These are phyloP conservation scores for Suillus fuscotomentosus DNA, from an alignment of 768 basidiomycete genomes.

Conservation along the genomic window DNA sequence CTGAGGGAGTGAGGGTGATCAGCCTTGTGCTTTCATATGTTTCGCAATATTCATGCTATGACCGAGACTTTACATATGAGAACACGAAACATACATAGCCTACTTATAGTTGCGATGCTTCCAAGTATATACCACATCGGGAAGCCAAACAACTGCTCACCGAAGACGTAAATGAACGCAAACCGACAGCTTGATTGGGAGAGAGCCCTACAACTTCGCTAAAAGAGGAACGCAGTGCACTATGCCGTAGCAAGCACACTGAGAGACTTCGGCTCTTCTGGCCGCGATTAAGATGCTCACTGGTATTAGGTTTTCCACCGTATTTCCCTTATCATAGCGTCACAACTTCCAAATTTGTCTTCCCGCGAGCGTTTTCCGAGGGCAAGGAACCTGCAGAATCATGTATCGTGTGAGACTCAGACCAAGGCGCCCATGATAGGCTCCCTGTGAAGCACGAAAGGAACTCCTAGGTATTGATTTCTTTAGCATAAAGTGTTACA, in stretches of 20 bases:
- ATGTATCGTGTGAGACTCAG: not conserved
- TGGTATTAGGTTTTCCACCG: not conserved
- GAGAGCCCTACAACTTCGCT: not conserved
- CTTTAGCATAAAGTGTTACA: not conserved
- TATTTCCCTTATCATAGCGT: not conserved
- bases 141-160: conserved; percentile 1
- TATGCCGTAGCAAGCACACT: not conserved
- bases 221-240: not conserved
- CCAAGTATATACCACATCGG: not conserved
- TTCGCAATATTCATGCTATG: not conserved
- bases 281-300: not conserved
- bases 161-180: conserved; percentile 5
- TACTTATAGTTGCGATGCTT: not conserved
- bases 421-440: not conserved
- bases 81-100: not conserved
- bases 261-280: not conserved
- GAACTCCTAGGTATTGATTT: not conserved
- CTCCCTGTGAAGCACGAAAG: not conserved
- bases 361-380: conserved; percentile 1
- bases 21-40: not conserved
- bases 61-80: not conserved
- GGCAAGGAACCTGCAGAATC: not conserved
- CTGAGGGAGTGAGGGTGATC: not conserved
- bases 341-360: not conserved
- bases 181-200: not conserved